phyloP scores from a whole-genome alignment of 2,329 filamentous ascomycete genomes.

The Penicillium digitatum region DNA sequence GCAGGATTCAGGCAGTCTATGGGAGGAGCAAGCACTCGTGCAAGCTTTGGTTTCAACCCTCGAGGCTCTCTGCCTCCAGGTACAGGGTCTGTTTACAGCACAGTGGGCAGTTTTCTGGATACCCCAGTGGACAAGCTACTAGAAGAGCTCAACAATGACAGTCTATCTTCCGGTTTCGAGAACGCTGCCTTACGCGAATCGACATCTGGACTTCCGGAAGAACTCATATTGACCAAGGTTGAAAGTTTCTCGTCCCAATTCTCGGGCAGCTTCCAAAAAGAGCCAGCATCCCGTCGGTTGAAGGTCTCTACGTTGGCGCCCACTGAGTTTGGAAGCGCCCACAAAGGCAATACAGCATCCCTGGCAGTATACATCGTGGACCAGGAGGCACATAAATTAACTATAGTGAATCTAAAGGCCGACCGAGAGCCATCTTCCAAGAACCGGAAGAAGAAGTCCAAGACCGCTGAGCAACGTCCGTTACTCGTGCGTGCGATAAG shows the following conservation, averaged over 20 bases:
- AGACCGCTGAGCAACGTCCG: slow-evolving; percentile 24
- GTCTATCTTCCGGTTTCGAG: slow-evolving; percentile 64
- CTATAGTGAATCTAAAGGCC: slow-evolving; percentile 61
- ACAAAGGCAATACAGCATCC: slow-evolving; percentile 31
- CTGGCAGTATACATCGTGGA: slow-evolving; percentile 64
- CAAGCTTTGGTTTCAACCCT: slow-evolving; percentile 55
- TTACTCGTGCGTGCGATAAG: slow-evolving; percentile 39
- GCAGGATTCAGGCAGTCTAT: slow-evolving; percentile 65
- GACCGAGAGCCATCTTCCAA: slow-evolving; percentile 40
- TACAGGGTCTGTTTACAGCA: slow-evolving; percentile 45
- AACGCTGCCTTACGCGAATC: slow-evolving; percentile 69
- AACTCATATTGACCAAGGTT: slow-evolving; percentile 68
- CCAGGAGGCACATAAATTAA: slow-evolving; percentile 61
- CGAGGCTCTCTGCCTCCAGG: slow-evolving; percentile 56
- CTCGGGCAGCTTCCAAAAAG: slow-evolving; percentile 29
- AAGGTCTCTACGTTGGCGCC: slow-evolving; percentile 63
- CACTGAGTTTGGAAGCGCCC: slow-evolving; percentile 31
- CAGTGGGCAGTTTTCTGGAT: slow-evolving; percentile 61
- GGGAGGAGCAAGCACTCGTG: slow-evolving; percentile 61
- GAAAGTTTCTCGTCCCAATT: slow-evolving; percentile 61
- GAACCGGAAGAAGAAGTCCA: slow-evolving; percentile 29
- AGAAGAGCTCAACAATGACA: slow-evolving; percentile 61
- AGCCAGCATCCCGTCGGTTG: slow-evolving; percentile 27
- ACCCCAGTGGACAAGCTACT: slow-evolving; percentile 65
- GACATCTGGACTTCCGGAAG: slow-evolving; percentile 67